Evolutionary conservation across 2,329 filamentous ascomycete species (phyloP), one percentile per base, ranked within the genome.

Genomic region (Dryadomyces quercivorus): DNA sequence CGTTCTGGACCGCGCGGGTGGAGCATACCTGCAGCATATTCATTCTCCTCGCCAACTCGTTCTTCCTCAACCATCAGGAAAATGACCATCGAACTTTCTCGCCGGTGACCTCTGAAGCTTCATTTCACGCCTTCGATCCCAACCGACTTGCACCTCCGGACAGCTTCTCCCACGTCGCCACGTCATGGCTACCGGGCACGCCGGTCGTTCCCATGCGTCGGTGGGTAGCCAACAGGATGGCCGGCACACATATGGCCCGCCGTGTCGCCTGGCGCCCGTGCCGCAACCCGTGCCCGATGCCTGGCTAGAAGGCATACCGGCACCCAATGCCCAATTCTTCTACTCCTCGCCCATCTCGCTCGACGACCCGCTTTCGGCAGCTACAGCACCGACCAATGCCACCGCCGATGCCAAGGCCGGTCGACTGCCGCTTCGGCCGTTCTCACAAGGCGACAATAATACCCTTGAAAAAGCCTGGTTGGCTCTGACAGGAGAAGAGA

Each of bases 291-390:
- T 67, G 55, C 61, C 67, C 5, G 56, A 62, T 26, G 57, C 65
- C 22, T 67, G 68, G 55, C 66, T 70, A 47, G 69, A 75, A 53
- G 73, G 71, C 53, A 74, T 78, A 22, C 85, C 86, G 16, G 75
- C 80, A 0, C 67, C 86, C 53, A 74, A 76, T 36, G 77, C 85
- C 21, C 87, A 89, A 59, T 95, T 89, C 71, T 95, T 95, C 69
- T 95, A 95, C 68, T 79, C 82, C 15, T 93, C 89, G 12, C 74
- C 82, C 13, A 78, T 92, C 51, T 85, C 89, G 34, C 90, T 95
- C 64, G 90, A 95, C 63, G 90, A 95, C 63, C 88, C 88, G 22
- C 76, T 95, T n/a, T 88, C 86, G 10, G 79, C 85, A 1, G 70
- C 74, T 12, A 67, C 76, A 70, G 67, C 75, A 54, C 36, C 21